phyloP scores from a whole-genome alignment of 202 grass and related monocot genomes.

The Bolboschoenoplectus hybrid region DNA sequence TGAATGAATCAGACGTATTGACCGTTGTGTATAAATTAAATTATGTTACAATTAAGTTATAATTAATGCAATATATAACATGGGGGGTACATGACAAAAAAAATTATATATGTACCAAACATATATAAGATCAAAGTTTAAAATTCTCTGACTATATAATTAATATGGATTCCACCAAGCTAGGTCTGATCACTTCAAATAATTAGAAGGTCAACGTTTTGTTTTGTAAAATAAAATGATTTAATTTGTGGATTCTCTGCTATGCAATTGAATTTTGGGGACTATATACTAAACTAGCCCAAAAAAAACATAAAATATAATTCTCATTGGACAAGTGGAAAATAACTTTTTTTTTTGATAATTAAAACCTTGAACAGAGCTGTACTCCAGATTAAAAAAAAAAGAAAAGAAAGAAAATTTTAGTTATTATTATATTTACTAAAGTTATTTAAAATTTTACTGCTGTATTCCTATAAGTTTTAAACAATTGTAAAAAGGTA shows the following conservation, averaged over 20 bases:
- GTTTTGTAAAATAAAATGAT: neutral
- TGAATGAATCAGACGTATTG: neutral
- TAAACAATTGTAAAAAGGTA: too few species aligned
- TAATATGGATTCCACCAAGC: neutral
- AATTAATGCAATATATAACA: neutral
- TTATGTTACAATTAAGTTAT: neutral
- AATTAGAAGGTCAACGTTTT: neutral
- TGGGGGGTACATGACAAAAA: neutral
- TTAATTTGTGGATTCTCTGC: neutral
- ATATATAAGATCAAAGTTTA: neutral
- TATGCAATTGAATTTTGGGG: too few species aligned
- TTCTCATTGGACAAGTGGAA: too few species aligned
- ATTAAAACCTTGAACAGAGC: too few species aligned
- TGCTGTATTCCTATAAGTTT: too few species aligned
- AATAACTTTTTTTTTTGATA: too few species aligned
- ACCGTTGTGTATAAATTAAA: conserved; percentile 11
- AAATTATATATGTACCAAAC: neutral
- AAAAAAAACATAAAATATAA: too few species aligned
- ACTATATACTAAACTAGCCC: too few species aligned
- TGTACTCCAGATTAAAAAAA: too few species aligned
- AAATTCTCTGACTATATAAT: neutral
- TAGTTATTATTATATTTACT: too few species aligned
- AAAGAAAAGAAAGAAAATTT: too few species aligned
- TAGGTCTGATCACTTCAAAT: neutral
- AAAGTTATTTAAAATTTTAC: too few species aligned